Evolutionary conservation across 805 yeast species (phyloP).

Genomic region (Maudiozyma bulderi): DNA sequence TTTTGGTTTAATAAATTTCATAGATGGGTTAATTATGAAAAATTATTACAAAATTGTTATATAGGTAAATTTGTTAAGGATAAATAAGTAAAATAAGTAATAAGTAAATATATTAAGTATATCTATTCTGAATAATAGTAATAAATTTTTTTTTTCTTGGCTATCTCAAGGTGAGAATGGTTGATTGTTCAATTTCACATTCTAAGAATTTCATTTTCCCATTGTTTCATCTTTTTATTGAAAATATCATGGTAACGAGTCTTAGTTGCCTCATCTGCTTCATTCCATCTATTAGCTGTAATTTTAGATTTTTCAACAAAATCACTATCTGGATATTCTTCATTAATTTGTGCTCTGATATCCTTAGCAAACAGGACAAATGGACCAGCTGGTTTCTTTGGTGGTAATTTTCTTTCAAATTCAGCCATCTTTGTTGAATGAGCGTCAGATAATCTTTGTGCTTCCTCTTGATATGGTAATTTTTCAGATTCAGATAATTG

Average conservation of each 20-base stretch:
- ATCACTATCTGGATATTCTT: conserved; percentile 12
- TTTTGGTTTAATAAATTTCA: conserved; percentile 61
- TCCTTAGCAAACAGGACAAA: conserved; percentile 18
- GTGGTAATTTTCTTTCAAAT: conserved; percentile 14
- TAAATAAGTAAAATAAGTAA: background rate
- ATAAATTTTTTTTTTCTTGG: too few relatives aligned
- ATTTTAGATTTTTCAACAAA: conserved; percentile 14
- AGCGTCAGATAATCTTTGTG: conserved; percentile 8
- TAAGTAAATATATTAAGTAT: background rate
- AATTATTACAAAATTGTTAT: conserved; percentile 67
- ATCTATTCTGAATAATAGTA: background rate
- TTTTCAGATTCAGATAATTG: conserved; percentile 60
- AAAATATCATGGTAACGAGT: conserved; percentile 20
- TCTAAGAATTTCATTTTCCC: conserved; percentile 2
- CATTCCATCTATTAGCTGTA: conserved; percentile 22
- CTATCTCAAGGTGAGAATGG: too few relatives aligned
- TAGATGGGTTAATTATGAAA: conserved; percentile 75
- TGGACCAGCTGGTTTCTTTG: conserved; percentile 26
- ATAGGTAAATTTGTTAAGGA: conserved; percentile 44
- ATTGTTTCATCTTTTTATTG: conserved; percentile 9
- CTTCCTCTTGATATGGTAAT: conserved; percentile 55
- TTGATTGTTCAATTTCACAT: background rate
- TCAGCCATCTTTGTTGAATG: conserved; percentile 5
- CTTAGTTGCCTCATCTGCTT: conserved; percentile 13
- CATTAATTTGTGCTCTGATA: conserved; percentile 10